phyloP scores from a whole-genome alignment of 345 rosid species.

The Eucalyptus marginata region DNA sequence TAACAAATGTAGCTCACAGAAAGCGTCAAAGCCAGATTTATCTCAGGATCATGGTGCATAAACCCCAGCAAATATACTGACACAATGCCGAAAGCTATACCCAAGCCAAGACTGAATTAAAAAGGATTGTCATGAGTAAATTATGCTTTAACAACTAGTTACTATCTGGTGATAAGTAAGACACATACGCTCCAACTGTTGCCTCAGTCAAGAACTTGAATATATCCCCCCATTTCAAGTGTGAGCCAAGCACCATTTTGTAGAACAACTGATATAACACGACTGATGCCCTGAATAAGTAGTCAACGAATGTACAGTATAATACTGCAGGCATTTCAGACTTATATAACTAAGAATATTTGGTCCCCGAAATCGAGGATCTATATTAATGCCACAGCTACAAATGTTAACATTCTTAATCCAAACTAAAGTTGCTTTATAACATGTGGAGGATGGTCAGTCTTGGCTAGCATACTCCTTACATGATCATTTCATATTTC shows the following conservation, averaged over 20 bases:
- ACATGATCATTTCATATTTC: neutral
- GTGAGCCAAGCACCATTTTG: constrained; percentile 62
- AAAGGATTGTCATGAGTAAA: neutral
- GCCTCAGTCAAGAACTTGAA: constrained; percentile 47
- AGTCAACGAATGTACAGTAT: neutral
- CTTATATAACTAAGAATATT: neutral
- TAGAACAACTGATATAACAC: constrained; percentile 83
- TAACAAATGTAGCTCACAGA: constrained; percentile 81
- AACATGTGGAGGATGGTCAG: neutral
- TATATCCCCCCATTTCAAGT: constrained; percentile 31
- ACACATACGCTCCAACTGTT: constrained; percentile 79
- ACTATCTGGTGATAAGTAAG: neutral
- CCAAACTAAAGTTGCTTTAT: neutral
- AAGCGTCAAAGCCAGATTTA: constrained; percentile 65
- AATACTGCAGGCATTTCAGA: neutral
- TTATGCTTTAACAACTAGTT: neutral
- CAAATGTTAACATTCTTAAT: neutral
- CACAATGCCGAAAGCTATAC: constrained; percentile 70
- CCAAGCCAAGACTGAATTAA: constrained; percentile 56
- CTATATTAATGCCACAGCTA: neutral
- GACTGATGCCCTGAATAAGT: constrained; percentile 61
- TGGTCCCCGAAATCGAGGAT: neutral
- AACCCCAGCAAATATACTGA: constrained; percentile 83
- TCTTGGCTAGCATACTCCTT: neutral
- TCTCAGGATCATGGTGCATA: constrained; percentile 74